Evolutionary conservation across 2,329 filamentous ascomycete species (phyloP).

Genomic region (Pestalotiopsis sp.): DNA sequence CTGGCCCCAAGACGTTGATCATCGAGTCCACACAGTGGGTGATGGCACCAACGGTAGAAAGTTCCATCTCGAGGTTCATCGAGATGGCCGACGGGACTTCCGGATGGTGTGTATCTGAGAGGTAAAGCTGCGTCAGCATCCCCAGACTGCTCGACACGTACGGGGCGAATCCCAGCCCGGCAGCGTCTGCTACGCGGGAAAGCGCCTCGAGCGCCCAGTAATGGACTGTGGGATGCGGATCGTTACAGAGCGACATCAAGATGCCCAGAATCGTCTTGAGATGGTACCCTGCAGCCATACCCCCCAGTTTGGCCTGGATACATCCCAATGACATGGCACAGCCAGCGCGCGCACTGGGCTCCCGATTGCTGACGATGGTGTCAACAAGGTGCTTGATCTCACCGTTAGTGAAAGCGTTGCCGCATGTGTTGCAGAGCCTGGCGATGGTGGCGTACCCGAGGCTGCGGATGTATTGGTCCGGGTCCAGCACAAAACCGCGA

Average conservation of each 20-base stretch:
- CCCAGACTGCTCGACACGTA: slow-evolving; percentile 91
- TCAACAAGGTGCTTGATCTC: slow-evolving; percentile 93
- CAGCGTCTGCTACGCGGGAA: slow-evolving; percentile 84
- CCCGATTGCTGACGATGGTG: slow-evolving; percentile 90
- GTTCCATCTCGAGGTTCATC: slow-evolving; percentile 87
- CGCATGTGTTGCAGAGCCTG: slow-evolving; percentile 80
- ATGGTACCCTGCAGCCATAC: slow-evolving; percentile 96
- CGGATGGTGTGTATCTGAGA: slow-evolving; percentile 86
- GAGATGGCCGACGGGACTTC: slow-evolving; percentile 80
- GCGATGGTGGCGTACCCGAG: slow-evolving; percentile 86
- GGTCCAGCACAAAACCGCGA: slow-evolving; percentile 74
- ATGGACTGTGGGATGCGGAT: slow-evolving; percentile 92
- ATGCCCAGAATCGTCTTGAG: slow-evolving; percentile 97
- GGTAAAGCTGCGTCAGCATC: slow-evolving; percentile 92
- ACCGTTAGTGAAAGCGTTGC: slow-evolving; percentile 84
- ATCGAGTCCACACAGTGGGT: slow-evolving; percentile 91
- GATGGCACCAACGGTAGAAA: slow-evolving; percentile 81
- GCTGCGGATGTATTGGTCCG: slow-evolving; percentile 83
- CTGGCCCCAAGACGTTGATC: slow-evolving; percentile 93
- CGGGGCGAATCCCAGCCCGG: slow-evolving; percentile 86
- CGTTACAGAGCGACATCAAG: slow-evolving; percentile 95
- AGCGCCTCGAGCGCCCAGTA: slow-evolving; percentile 95
- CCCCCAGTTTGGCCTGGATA: slow-evolving; percentile 93
- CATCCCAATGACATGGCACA: slow-evolving; percentile 92
- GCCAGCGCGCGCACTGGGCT: slow-evolving; percentile 89